Evolutionary conservation across 768 basidiomycete species (phyloP), one percentile per base, ranked within the genome.

Genomic region (Sutorius australiensis): DNA sequence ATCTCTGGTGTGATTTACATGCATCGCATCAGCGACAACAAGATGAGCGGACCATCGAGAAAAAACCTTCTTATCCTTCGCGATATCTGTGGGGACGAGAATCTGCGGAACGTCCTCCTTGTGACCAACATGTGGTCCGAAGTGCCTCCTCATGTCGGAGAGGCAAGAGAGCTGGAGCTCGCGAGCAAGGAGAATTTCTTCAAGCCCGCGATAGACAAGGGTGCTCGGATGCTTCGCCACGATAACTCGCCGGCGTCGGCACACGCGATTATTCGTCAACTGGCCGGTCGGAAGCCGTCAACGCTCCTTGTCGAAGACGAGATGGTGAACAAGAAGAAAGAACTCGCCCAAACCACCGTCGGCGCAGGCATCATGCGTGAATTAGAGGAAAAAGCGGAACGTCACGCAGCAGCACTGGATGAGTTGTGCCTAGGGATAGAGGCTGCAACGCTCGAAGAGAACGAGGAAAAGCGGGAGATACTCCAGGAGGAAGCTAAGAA

Each of bases 121-220:
- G 74, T 75, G 36, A 81, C 81, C 16, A 82, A 72, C 5, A 80
- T 77, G 77, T 81, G 80, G 80, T 74, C 70, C 11, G 63, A 72
- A 33, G 71, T 79, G 36, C 63, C 66, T 12, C 51, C 47, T 11
- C 60, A 66, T 7, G 54, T 72, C 3, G 78, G 75, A 1, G 57
- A 69, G 43, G 66, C 65, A 1, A 66, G 81, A 31, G 81, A 83
- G 55, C 55, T 54, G 1, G 80, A 82, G 55, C 73, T 83, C 27
- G 60, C 58, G 17, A 54, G 28, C 19, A 68, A 71, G 30, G 66
- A 66, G n/a, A 71, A 68, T 3, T 83, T 81, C 57, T 83, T 80
- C 68, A 79, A 80, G 41, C 71, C 74, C 0, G 78, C 73, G 2
- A 61, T 82, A 1, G 73, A 77, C 17, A 77, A 71, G 55, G 77